Percentiles rank a stretch among this genome's conserved stretches.
phyloP scores from a whole-genome alignment of 108 stramenopile species.

The Epithemia pelagica region DNA sequence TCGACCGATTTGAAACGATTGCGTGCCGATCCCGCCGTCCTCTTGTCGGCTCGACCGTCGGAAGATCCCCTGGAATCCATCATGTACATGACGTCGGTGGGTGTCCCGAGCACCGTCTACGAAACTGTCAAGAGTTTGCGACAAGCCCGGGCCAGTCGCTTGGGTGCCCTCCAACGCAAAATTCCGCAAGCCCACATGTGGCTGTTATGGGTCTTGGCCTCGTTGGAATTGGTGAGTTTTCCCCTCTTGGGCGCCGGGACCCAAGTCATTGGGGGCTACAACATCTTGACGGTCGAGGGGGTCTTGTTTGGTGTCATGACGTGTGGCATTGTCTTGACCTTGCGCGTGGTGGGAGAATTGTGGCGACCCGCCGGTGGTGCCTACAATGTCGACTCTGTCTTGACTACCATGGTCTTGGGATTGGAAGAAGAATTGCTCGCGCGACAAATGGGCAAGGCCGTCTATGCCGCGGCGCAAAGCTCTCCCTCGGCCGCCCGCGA shows the following conservation, averaged over 20 bases:
- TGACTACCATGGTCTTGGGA: constrained; percentile 75
- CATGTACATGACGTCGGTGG: constrained; percentile 81
- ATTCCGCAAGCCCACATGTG: constrained; percentile 57
- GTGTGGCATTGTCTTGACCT: constrained; percentile 68
- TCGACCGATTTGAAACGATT: constrained; percentile 53
- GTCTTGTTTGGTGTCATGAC: constrained; percentile 77
- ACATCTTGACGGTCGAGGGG: constrained; percentile 73
- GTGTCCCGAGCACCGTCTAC: constrained; percentile 70
- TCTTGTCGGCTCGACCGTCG: constrained; percentile 59
- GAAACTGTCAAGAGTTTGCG: constrained; percentile 74
- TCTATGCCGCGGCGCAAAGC: constrained; percentile 1
- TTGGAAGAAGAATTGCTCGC: constrained; percentile 76
- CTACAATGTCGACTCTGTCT: constrained; percentile 79
- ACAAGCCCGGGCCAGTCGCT: constrained; percentile 61
- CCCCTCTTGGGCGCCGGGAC: constrained; percentile 72
- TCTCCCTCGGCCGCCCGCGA: constrained; percentile 1
- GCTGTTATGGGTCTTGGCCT: constrained; percentile 62
- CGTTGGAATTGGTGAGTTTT: constrained; percentile 55
- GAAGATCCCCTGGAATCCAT: constrained; percentile 84
- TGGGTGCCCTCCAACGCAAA: constrained; percentile 83
- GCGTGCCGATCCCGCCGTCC: constrained; percentile 54
- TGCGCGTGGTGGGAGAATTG: constrained; percentile 71
- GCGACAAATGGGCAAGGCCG: constrained; percentile 36
- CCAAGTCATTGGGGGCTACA: constrained; percentile 55
- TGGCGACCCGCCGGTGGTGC: constrained; percentile 74